Base-by-base conservation (phyloP, 1,284 basidiomycete genomes). In the Anthracocystis panici-leucophaei region DNA sequence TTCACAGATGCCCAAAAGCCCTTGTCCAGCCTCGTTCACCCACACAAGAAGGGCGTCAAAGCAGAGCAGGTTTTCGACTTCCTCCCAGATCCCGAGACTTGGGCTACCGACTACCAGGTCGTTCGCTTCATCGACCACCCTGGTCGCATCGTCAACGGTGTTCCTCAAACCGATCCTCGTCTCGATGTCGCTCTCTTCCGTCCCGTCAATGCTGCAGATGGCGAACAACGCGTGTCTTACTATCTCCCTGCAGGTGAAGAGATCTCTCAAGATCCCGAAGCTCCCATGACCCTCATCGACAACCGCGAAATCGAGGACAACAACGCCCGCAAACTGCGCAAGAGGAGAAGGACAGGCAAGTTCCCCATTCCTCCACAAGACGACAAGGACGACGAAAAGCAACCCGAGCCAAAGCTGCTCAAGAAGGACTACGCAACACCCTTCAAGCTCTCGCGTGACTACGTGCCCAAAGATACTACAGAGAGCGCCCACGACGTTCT, bases 51-150 rank as follows among this genome's bases (percentile, higher is more conserved):
- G 5, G 70, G 69, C 61, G 71, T 85, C 51, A 78, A 72, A 31
- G 81, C 83, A 4, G 70, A 80, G 14, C 75, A 81, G 51, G 64
- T 75, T 12, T 82, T 77, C 66, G 80, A 82, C 52, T 69, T 85
- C 59, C 73, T 84, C 27, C 83, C 83, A 5, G 83, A 85, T 54
- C 71, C 79, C 25, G 82, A 85, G 46, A 85, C 83, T 3, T 85
- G 83, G 83, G 79, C 83, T 7, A 84, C 83, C 33, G 58, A 76
- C 20, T 77, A 79, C 60, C 77, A 83, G 41, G 64, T 85, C 10
- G 80, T 84, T n/a, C 80, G 81, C 20, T 85, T 85, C 69, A 70
- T 71, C 42, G 80, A 82, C 56, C 71, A 66, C 21, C 79, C 83
- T 5, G 83, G 83, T 35, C 72, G 78, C 38, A 65, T 68, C 52